Conservation (phyloP, 495 filamentous ascomycete genomes). For the Penicillium silybi region DNA sequence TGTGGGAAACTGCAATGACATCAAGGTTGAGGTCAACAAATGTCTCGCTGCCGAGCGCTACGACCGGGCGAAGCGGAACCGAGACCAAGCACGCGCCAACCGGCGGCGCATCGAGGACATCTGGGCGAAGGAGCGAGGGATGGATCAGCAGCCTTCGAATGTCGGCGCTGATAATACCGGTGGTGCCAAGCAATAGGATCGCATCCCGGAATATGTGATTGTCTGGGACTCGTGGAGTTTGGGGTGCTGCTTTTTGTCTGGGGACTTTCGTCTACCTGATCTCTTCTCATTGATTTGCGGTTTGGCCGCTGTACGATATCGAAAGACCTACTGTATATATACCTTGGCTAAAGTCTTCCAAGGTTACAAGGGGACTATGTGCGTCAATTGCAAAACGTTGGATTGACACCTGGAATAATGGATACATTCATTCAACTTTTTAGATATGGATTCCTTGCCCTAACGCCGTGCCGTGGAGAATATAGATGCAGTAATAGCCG, state of each 20-base stretch:
- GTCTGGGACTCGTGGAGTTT: slow-evolving; percentile 13
- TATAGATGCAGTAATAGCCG: slow-evolving; percentile 13
- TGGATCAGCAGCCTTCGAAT: slow-evolving; percentile 15
- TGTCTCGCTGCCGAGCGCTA: slow-evolving; percentile 77
- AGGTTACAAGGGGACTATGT: background rate
- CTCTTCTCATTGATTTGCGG: slow-evolving; percentile 12
- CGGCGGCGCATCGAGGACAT: slow-evolving; percentile 62
- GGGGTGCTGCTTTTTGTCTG: slow-evolving; percentile 5
- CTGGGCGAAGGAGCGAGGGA: slow-evolving; percentile 63
- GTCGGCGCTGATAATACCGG: background rate
- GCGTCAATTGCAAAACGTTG: background rate
- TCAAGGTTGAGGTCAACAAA: slow-evolving; percentile 73
- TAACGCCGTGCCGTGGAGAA: slow-evolving; percentile 35
- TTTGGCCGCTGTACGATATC: slow-evolving; percentile 15
- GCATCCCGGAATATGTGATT: background rate
- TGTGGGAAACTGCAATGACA: slow-evolving; percentile 82
- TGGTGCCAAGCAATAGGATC: slow-evolving; percentile 16
- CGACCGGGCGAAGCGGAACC: slow-evolving; percentile 71
- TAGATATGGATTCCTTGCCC: slow-evolving; percentile 17
- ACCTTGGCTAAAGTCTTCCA: background rate
- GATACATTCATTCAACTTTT: slow-evolving; percentile 21
- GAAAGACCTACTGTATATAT: background rate
- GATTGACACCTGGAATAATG: background rate
- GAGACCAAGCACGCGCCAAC: slow-evolving; percentile 65
- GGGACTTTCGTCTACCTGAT: background rate